These are phyloP conservation scores for Colletotrichum phormii DNA, from an alignment of 2,329 filamentous ascomycete species.

Conservation along the genomic window DNA sequence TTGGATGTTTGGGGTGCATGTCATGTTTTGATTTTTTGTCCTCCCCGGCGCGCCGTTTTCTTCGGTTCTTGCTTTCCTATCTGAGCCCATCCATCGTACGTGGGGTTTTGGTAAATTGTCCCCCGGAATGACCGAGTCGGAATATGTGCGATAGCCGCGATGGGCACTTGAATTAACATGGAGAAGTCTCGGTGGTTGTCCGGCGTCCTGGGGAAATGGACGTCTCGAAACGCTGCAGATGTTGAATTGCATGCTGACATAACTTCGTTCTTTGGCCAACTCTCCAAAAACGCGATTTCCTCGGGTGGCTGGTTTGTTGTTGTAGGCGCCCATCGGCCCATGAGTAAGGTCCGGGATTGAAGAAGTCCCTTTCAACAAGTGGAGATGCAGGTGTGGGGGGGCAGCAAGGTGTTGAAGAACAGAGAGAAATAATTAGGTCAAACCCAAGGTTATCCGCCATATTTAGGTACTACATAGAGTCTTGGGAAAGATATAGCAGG, in stretches of 20 bases:
- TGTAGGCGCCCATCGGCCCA: neutral
- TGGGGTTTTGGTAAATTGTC: conserved; percentile 13
- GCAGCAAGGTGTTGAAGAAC: neutral
- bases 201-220: conserved; percentile 12
- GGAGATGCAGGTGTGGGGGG: neutral
- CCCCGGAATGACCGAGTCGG: conserved; percentile 14
- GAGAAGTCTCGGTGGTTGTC: conserved; percentile 23
- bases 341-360: neutral
- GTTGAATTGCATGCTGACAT: neutral
- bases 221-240: neutral
- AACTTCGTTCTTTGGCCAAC: neutral
- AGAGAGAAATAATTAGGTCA: neutral
- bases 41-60: neutral
- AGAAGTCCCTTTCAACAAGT: neutral
- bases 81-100: neutral
- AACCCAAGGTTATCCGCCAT: neutral
- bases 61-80: neutral
- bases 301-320: neutral
- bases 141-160: neutral
- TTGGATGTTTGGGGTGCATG: neutral
- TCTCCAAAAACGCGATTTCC: neutral
- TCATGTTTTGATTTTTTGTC: neutral
- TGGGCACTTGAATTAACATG: neutral
- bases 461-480: too few relatives aligned
- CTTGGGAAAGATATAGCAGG: too few relatives aligned